phyloP scores from a whole-genome alignment of 2,329 filamentous ascomycete genomes.

The Colletotrichum somersetense region DNA sequence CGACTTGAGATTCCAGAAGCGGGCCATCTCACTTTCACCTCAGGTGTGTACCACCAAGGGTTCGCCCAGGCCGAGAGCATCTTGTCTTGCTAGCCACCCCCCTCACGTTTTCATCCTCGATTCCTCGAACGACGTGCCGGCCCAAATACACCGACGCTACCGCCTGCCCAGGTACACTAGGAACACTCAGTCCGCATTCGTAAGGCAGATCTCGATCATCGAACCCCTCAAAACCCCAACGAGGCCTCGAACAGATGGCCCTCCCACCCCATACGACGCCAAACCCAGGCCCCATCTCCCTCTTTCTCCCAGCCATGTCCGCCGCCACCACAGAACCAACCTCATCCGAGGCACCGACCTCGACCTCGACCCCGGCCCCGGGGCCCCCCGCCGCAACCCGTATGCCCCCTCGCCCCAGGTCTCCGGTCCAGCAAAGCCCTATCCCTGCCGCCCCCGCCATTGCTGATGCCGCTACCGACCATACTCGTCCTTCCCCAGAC shows the following conservation, averaged over 20 bases:
- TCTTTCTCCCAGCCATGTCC: slow-evolving; percentile 42
- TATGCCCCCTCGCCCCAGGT: slow-evolving; percentile 30
- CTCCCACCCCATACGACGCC: slow-evolving; percentile 36
- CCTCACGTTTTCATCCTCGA: background rate
- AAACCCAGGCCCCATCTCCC: slow-evolving; percentile 30
- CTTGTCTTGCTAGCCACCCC: background rate
- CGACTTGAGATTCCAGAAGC: background rate
- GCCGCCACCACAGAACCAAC: slow-evolving; percentile 18
- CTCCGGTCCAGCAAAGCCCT: slow-evolving; percentile 14
- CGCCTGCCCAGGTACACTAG: background rate
- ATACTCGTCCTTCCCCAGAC: slow-evolving; percentile 15
- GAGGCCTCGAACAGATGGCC: slow-evolving; percentile 30
- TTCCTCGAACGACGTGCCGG: background rate
- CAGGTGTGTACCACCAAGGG: no score
- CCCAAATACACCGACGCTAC: background rate
- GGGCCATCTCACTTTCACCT: background rate
- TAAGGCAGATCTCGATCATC: slow-evolving; percentile 4
- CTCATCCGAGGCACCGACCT: slow-evolving; percentile 19
- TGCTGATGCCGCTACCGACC: slow-evolving; percentile 13
- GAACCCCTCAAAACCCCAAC: background rate
- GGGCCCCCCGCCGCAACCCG: slow-evolving; percentile 31
- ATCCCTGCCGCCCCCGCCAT: slow-evolving; percentile 16
- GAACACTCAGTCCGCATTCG: slow-evolving; percentile 8
- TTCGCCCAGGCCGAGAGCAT: background rate
- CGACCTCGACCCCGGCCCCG: slow-evolving; percentile 13